Evolutionary conservation across 805 yeast species (phyloP).

Genomic region (Kuraishia hungarica): DNA sequence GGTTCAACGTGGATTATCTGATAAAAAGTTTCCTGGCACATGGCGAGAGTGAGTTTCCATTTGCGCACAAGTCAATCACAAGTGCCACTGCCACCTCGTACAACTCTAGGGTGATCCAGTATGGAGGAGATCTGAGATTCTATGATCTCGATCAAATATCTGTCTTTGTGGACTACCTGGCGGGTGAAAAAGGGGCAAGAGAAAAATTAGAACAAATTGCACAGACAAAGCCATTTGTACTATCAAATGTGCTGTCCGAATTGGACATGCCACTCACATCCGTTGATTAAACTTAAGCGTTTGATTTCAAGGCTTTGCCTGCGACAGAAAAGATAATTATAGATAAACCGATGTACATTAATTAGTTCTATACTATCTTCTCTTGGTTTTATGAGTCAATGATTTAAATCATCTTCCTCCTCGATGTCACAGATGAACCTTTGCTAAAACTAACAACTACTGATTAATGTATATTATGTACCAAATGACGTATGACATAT

Average conservation of each 20-base stretch:
- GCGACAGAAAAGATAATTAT: too few species aligned
- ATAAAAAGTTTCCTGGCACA: background rate
- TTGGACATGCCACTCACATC: background rate
- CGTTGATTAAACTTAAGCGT: background rate
- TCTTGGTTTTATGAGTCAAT: background rate
- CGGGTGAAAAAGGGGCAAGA: background rate
- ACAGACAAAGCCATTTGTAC: background rate
- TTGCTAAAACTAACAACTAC: background rate
- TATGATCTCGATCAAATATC: background rate
- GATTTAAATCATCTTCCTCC: background rate
- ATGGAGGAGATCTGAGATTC: background rate
- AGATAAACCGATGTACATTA: too few species aligned
- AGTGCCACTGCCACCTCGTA: background rate
- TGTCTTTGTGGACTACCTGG: background rate
- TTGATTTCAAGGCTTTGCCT: too few species aligned
- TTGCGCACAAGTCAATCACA: background rate
- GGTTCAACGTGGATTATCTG: background rate
- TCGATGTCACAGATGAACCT: background rate
- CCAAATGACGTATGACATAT: too few species aligned
- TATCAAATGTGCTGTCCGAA: background rate
- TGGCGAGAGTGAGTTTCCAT: background rate
- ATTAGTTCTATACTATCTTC: too few species aligned
- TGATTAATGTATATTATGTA: background rate
- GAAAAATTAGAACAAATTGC: background rate
- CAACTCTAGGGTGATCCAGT: background rate